Conservation (phyloP, 176 grass and related monocot genomes). For the Bromus sterilis region DNA sequence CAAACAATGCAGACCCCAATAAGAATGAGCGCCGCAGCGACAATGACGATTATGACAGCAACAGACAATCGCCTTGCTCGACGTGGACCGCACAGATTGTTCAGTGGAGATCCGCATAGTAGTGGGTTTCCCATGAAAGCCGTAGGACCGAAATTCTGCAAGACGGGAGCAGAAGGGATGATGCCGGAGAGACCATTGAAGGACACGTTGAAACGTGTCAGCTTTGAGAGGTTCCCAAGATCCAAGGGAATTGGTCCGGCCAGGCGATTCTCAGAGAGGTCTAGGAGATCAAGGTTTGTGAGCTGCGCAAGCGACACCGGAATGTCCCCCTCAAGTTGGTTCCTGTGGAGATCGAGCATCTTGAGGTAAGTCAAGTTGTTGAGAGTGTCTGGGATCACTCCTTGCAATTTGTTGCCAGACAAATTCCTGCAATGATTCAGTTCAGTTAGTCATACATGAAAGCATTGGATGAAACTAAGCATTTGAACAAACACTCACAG, state of each 20-base stretch:
- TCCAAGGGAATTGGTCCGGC: conserved; percentile 44
- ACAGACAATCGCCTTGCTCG: conserved; percentile 25
- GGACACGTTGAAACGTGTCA: conserved; percentile 82
- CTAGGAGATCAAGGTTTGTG: conserved; percentile 55
- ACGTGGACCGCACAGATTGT: conserved; percentile 39
- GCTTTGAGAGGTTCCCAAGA: conserved; percentile 49
- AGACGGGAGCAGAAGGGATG: conserved; percentile 49
- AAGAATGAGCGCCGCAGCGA: conserved; percentile 75
- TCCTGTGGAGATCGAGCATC: conserved; percentile 66
- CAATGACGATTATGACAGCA: conserved; percentile 75
- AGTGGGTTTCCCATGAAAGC: conserved; percentile 58
- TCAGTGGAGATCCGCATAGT: conserved; percentile 71
- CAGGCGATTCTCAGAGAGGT: conserved; percentile 67
- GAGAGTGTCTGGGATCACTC: conserved; percentile 57
- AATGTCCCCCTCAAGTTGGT: conserved; percentile 54
- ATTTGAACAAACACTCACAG: conserved; percentile 57
- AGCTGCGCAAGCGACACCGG: conserved; percentile 65
- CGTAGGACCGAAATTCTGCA: conserved; percentile 44
- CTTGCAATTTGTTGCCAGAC: conserved; percentile 66
- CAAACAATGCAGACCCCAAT: conserved; percentile 78
- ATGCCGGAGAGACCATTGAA: conserved; percentile 66
- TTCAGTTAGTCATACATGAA: conserved; percentile 21
- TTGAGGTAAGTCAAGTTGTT: conserved; percentile 76
- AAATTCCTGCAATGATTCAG: conserved; percentile 55
- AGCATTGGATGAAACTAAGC: not conserved